A percentile compares a stretch with the other conserved stretches of the same genome.
Conservation (phyloP, 2,329 filamentous ascomycete species). For the Podosphaera fusca region DNA sequence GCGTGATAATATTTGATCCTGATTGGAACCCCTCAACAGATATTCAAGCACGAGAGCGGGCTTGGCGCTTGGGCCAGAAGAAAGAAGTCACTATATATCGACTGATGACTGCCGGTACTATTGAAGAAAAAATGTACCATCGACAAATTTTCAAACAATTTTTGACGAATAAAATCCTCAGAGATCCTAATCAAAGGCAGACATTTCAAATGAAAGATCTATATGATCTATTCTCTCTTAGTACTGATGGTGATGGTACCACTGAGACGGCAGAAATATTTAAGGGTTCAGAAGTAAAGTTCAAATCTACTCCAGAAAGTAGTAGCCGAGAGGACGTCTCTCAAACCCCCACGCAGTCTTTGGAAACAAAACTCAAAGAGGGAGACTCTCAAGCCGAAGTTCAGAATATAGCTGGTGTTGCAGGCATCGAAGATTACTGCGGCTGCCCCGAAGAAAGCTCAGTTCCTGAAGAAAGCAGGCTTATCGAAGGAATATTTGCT, state of each 20-base stretch:
- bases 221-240: constrained; percentile 74
- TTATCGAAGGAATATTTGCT: constrained; percentile 78
- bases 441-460: constrained; percentile 25
- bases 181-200: constrained; percentile 79
- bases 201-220: constrained; percentile 77
- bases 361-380: constrained; percentile 3
- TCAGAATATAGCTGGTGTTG: constrained; percentile 32
- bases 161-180: constrained; percentile 84
- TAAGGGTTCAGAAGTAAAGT: constrained; percentile 59
- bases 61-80: constrained; percentile 89
- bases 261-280: constrained; percentile 77
- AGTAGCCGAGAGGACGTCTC: constrained; percentile 4
- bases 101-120: constrained; percentile 93
- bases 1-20: constrained; percentile 94
- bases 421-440: constrained; percentile 39
- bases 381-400: constrained; percentile 22
- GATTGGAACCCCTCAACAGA: constrained; percentile 98
- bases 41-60: constrained; percentile 79
- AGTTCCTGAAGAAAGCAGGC: constrained; percentile 40
- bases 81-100: constrained; percentile 89
- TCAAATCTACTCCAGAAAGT: constrained; percentile 21
- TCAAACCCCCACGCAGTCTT: constrained; percentile 5
- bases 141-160: constrained; percentile 98
- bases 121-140: constrained; percentile 98
- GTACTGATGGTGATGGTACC: constrained; percentile 38